These are phyloP conservation scores for Neonectria punicea DNA, from an alignment of 2,329 filamentous ascomycete genomes.

Conservation along the genomic window DNA sequence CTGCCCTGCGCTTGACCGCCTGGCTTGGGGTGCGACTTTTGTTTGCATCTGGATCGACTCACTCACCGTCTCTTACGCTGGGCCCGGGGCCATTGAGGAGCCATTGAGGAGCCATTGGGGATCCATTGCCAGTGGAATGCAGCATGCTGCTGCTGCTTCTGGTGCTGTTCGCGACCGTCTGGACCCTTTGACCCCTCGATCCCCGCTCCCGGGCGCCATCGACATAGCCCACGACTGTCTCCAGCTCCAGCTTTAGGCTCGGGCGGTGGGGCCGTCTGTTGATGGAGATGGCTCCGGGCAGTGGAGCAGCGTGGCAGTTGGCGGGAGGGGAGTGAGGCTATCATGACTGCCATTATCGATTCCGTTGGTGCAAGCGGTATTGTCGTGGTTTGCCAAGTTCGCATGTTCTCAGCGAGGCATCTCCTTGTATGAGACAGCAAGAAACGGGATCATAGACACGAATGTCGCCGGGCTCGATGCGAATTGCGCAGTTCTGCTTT, in stretches of 20 bases:
- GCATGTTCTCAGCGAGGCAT: not conserved
- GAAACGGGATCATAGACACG: not conserved
- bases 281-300: conserved; percentile 31
- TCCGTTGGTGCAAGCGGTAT: conserved; percentile 11
- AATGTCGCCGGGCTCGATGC: conserved; percentile 1
- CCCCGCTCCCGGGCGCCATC: conserved; percentile 17
- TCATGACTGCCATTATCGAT: conserved; percentile 19
- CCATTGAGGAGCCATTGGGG: conserved; percentile 11
- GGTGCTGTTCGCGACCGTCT: conserved; percentile 11
- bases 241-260: conserved; percentile 23
- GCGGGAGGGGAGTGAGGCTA: conserved; percentile 40
- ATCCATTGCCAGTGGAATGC: conserved; percentile 10
- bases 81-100: conserved; percentile 8
- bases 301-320: conserved; percentile 17
- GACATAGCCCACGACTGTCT: not conserved
- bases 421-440: not conserved
- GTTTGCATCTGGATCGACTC: conserved; percentile 9
- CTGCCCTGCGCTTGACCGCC: conserved; percentile 21
- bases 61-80: conserved; percentile 29
- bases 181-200: conserved; percentile 8
- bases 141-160: conserved; percentile 9
- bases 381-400: conserved; percentile 1
- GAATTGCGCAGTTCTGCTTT: conserved; percentile 2
- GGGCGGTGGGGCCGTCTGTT: conserved; percentile 37
- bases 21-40: conserved; percentile 15